These are phyloP conservation scores for Penicillium riverlandense DNA, from an alignment of 495 filamentous ascomycete genomes.

Conservation along the genomic window DNA sequence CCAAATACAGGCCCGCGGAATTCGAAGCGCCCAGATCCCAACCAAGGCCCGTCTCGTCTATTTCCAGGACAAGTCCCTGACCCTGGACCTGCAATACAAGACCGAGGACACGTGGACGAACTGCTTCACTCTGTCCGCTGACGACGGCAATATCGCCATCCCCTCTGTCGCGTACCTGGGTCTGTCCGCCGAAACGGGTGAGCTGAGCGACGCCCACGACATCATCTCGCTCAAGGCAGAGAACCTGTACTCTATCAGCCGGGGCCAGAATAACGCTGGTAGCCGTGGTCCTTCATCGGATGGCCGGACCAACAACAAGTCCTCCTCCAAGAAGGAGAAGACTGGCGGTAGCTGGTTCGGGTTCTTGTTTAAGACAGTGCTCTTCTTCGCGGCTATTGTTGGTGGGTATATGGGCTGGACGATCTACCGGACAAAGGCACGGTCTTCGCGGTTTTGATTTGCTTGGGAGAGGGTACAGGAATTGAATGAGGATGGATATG, in stretches of 20 bases:
- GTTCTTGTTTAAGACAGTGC: constrained; percentile 81
- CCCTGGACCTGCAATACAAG: constrained; percentile 92
- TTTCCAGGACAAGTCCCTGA: constrained; percentile 91
- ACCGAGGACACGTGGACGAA: constrained; percentile 76
- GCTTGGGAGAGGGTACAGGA: background rate
- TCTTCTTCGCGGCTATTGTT: constrained; percentile 62
- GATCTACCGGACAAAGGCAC: constrained; percentile 65
- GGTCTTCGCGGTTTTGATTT: constrained; percentile 68
- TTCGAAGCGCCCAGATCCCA: constrained; percentile 67
- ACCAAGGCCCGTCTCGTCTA: constrained; percentile 89
- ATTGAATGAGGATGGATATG: too few species aligned
- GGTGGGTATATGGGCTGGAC: constrained; percentile 82
- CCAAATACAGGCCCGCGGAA: constrained; percentile 61
- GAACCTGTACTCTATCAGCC: constrained; percentile 72
- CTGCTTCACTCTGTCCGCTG: constrained; percentile 67
- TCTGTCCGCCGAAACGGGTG: constrained; percentile 92
- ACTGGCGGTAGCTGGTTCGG: constrained; percentile 68
- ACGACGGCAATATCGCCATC: constrained; percentile 65
- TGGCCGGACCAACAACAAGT: constrained; percentile 24
- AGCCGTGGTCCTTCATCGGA: constrained; percentile 15
- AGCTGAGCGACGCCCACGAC: constrained; percentile 96
- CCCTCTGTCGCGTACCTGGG: constrained; percentile 90
- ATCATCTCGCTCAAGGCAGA: constrained; percentile 82
- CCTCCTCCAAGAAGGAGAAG: constrained; percentile 28
- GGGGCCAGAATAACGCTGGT: constrained; percentile 22